phyloP scores from a whole-genome alignment of 306 rosid genomes.

The Quercus gilva region DNA sequence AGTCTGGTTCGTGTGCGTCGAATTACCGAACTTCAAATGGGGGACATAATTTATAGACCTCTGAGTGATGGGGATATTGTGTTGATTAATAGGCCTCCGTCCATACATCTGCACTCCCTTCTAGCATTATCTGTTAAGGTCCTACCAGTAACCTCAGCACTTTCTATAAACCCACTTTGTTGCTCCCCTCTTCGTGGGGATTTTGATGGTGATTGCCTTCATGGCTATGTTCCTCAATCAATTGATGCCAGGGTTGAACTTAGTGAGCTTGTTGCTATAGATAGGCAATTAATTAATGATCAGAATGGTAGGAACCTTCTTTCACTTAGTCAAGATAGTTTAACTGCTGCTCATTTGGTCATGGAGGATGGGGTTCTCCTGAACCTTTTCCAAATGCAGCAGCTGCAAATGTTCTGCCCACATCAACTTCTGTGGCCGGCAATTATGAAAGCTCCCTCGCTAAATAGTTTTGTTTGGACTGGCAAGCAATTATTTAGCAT shows the following conservation, averaged over 20 bases:
- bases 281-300: constrained; percentile 70
- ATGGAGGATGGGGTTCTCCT: constrained; percentile 56
- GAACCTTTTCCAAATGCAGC: constrained; percentile 71
- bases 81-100: constrained; percentile 93
- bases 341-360: constrained; percentile 79
- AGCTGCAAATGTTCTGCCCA: constrained; percentile 64
- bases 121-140: constrained; percentile 68
- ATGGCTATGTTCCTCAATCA: constrained; percentile 90
- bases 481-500: constrained; percentile 85
- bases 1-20: constrained; percentile 34
- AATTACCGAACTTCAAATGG: constrained; percentile 51
- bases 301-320: constrained; percentile 89
- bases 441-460: constrained; percentile 55
- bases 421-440: constrained; percentile 44
- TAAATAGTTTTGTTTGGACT: constrained; percentile 54
- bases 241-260: constrained; percentile 75
- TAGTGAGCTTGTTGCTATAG: constrained; percentile 74
- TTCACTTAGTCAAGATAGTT: constrained; percentile 87
- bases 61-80: constrained; percentile 70
- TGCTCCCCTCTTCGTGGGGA: constrained; percentile 96
- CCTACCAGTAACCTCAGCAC: constrained; percentile 65
- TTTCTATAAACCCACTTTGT: constrained; percentile 80
- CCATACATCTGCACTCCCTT: constrained; percentile 90
- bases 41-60: constrained; percentile 75
- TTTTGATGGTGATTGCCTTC: constrained; percentile 98